Evolutionary conservation across 1,284 basidiomycete genomes (phyloP).

Genomic region (Agroathelia rolfsii): DNA sequence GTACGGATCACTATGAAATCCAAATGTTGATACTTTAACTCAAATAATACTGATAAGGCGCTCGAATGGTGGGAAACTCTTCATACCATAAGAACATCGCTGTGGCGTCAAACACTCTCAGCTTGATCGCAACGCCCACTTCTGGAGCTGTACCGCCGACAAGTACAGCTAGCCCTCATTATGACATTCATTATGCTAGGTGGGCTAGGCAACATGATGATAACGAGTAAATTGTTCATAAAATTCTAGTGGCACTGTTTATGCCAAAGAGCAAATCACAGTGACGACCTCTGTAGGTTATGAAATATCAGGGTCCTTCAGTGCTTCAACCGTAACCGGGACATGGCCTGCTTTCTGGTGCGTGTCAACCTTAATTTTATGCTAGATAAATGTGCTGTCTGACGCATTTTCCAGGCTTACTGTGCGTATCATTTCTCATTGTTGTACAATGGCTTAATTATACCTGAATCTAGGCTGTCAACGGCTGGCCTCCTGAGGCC

Average conservation of each 20-base stretch:
- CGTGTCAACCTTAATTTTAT: slow-evolving; percentile 1
- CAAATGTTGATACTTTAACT: background rate
- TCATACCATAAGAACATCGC: slow-evolving; percentile 28
- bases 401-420: slow-evolving; percentile 27
- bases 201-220: slow-evolving; percentile 5
- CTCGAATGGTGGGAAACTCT: slow-evolving; percentile 31
- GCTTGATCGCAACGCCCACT: slow-evolving; percentile 30
- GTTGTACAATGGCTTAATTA: background rate
- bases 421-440: slow-evolving; percentile 11
- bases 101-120: slow-evolving; percentile 27
- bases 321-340: slow-evolving; percentile 28
- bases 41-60: slow-evolving; percentile 21
- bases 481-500: slow-evolving; percentile 31
- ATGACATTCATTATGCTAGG: slow-evolving; percentile 31
- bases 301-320: slow-evolving; percentile 32
- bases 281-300: slow-evolving; percentile 26
- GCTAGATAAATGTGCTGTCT: background rate
- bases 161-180: slow-evolving; percentile 27
- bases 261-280: slow-evolving; percentile 32
- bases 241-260: slow-evolving; percentile 26
- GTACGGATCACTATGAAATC: slow-evolving; percentile 16
- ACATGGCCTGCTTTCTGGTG: slow-evolving; percentile 37
- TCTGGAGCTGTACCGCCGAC: slow-evolving; percentile 27
- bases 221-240: background rate
- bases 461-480: slow-evolving; percentile 23